Evolutionary conservation across 768 basidiomycete genomes (phyloP).

Genomic region (Agaricus blazei): DNA sequence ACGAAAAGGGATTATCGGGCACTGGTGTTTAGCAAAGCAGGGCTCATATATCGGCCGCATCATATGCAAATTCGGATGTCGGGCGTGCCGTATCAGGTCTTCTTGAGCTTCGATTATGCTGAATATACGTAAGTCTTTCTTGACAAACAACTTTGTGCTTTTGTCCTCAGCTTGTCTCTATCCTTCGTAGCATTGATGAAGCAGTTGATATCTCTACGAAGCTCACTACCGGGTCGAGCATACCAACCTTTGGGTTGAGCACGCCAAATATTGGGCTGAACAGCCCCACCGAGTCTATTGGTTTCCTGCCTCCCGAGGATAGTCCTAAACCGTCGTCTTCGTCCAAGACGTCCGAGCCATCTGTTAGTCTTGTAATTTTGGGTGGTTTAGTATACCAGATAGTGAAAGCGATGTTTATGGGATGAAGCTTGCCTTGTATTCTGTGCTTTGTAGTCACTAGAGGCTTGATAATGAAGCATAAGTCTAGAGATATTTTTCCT

Average conservation of each 20-base stretch:
- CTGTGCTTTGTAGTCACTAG: no score
- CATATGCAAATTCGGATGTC: slow-evolving; percentile 9
- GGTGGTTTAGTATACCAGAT: background rate
- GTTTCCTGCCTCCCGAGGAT: no score
- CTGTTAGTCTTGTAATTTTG: background rate
- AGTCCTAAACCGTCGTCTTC: background rate
- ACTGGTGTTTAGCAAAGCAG: slow-evolving; percentile 14
- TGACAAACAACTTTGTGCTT: background rate
- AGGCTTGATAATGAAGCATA: no score
- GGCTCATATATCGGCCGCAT: slow-evolving; percentile 10
- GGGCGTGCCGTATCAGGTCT: slow-evolving; percentile 7
- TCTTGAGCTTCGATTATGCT: slow-evolving; percentile 14
- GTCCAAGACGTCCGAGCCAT: background rate
- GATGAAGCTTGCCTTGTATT: no score
- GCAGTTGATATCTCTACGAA: background rate
- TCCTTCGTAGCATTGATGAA: slow-evolving; percentile 1
- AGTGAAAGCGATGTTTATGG: no score
- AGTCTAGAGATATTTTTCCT: no score
- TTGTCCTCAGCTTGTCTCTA: background rate
- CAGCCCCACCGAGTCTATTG: background rate
- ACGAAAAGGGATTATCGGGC: slow-evolving; percentile 13
- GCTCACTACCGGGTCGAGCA: no score
- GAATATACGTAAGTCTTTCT: slow-evolving; percentile 11
- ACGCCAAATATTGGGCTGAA: no score
- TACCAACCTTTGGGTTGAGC: no score